A percentile compares a stretch with the other conserved stretches of the same genome.
These are phyloP conservation scores for Fusarium sacchari DNA, from an alignment of 2,329 filamentous ascomycete genomes.

Conservation along the genomic window DNA sequence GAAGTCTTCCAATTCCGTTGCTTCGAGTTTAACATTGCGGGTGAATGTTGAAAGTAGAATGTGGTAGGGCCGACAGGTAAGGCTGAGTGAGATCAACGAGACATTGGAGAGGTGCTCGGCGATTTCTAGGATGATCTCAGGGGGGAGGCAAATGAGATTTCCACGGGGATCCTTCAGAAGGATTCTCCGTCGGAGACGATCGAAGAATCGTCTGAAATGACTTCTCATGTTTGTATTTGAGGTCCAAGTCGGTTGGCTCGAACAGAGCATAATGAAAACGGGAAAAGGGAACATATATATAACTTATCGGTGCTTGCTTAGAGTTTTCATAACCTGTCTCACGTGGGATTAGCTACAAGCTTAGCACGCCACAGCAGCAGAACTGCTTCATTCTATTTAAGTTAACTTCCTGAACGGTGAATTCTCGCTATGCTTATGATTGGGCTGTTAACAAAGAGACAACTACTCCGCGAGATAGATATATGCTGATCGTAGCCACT, in stretches of 20 bases:
- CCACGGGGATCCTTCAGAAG: background rate
- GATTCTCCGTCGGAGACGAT: background rate
- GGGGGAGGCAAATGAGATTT: background rate
- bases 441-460: background rate
- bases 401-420: background rate
- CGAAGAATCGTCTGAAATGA: background rate
- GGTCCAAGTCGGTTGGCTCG: accelerated
- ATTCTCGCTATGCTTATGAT: background rate
- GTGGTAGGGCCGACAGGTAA: conserved; percentile 4
- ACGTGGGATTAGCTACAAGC: background rate
- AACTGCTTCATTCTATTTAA: background rate
- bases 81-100: background rate
- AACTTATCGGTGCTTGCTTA: background rate
- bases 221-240: background rate
- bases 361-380: background rate
- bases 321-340: background rate
- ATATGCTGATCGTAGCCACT: background rate
- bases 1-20: background rate
- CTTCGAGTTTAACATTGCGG: background rate
- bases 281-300: too few relatives aligned
- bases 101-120: background rate
- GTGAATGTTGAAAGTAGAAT: background rate
- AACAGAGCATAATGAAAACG: background rate
- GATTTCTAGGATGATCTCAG: conserved; percentile 4
- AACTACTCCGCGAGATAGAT: background rate